phyloP scores from a whole-genome alignment of 495 filamentous ascomycete species.

The Pyronema omphalodes region DNA sequence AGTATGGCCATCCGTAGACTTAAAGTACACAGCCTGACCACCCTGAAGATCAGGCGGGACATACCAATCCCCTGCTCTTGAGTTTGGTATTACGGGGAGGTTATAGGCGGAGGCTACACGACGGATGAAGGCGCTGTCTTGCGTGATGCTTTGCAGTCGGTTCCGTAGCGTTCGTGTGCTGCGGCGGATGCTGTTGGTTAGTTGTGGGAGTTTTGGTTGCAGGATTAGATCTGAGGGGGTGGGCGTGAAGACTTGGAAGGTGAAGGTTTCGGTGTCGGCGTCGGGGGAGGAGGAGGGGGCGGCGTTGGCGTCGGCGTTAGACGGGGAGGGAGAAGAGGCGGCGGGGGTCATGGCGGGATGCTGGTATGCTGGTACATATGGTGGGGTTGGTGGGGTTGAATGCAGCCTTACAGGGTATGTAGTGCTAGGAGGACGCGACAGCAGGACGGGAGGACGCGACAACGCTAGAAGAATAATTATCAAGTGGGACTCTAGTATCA shows the following conservation, averaged over 20 bases:
- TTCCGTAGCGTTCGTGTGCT: constrained; percentile 63
- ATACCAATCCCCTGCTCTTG: constrained; percentile 93
- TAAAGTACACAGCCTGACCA: constrained; percentile 46
- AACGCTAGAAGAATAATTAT: too few relatives aligned
- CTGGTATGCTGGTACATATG: too few relatives aligned
- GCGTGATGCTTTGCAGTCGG: constrained; percentile 52
- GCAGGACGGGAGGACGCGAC: too few relatives aligned
- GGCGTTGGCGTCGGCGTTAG: background rate
- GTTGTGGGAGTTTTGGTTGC: background rate
- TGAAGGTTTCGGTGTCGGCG: background rate
- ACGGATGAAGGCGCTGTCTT: constrained; percentile 49
- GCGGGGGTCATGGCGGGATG: too few relatives aligned
- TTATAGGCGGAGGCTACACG: constrained; percentile 32
- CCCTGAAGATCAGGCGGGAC: constrained; percentile 36
- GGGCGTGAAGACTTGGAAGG: background rate
- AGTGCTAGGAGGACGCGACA: too few relatives aligned
- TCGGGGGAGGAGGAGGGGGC: background rate
- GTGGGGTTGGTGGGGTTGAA: too few relatives aligned
- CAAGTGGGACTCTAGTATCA: too few relatives aligned
- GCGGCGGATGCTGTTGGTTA: constrained; percentile 13
- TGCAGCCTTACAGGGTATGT: too few relatives aligned
- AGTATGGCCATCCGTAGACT: constrained; percentile 88
- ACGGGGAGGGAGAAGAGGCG: background rate
- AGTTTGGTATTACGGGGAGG: constrained; percentile 80
- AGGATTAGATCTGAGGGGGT: background rate